Conservation (phyloP, 2,329 filamentous ascomycete genomes). For the Zarea fungicola region DNA sequence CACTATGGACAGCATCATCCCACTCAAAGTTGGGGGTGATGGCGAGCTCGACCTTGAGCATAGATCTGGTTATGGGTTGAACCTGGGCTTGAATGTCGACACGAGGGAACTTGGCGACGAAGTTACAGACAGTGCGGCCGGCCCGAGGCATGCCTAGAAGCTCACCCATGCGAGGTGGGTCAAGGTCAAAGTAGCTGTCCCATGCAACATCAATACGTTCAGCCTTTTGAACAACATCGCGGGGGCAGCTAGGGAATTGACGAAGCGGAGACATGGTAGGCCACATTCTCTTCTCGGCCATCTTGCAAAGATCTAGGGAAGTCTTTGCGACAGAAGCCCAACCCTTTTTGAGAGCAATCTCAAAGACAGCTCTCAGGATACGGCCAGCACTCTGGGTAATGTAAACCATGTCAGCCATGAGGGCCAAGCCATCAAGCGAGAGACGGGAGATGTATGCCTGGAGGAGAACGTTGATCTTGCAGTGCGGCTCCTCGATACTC, state of each 20-base stretch:
- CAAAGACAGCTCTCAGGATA: constrained; percentile 91
- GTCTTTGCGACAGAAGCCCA: constrained; percentile 92
- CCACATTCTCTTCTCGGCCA: constrained; percentile 99
- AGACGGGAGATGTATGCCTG: constrained; percentile 96
- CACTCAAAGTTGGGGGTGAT: constrained; percentile 94
- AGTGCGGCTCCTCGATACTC: constrained; percentile 91
- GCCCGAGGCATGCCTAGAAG: constrained; percentile 85
- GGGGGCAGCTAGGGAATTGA: constrained; percentile 78
- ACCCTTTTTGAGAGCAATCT: constrained; percentile 94
- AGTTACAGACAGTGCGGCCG: constrained; percentile 74
- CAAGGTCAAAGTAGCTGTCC: constrained; percentile 91
- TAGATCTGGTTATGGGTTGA: constrained; percentile 88
- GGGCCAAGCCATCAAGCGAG: constrained; percentile 84
- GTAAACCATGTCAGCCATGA: constrained; percentile 99
- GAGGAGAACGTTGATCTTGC: constrained; percentile 95
- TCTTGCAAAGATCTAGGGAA: constrained; percentile 92
- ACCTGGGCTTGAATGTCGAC: constrained; percentile 90
- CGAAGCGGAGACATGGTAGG: constrained; percentile 94
- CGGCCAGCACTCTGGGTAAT: constrained; percentile 96
- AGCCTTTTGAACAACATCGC: constrained; percentile 84
- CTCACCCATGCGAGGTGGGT: constrained; percentile 94
- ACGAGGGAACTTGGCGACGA: constrained; percentile 89
- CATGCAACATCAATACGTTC: constrained; percentile 94
- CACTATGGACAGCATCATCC: constrained; percentile 85
- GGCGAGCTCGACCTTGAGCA: constrained; percentile 84